Evolutionary conservation across 164 flowering plant species (phyloP).

Genomic region (Stephania cephalantha): DNA sequence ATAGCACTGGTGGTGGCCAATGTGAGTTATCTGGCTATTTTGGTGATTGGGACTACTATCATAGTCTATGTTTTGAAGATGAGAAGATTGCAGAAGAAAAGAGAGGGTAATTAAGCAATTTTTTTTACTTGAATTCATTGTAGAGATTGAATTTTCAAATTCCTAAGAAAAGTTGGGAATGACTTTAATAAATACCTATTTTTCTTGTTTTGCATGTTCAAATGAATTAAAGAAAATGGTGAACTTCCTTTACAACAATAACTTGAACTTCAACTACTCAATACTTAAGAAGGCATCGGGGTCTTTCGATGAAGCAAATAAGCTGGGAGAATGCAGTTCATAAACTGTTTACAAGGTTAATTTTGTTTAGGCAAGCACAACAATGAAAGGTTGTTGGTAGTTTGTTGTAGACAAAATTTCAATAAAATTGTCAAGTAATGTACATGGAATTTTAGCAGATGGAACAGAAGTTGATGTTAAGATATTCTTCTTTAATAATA

Average conservation of each 20-base stretch:
- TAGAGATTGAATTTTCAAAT: too few species aligned
- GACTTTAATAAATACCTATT: not conserved
- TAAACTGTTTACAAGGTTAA: constrained; percentile 59
- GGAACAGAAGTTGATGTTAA: constrained; percentile 68
- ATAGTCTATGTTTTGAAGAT: constrained; percentile 55
- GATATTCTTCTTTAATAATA: constrained; percentile 35
- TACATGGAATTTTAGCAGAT: constrained; percentile 51
- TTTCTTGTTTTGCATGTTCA: constrained; percentile 35
- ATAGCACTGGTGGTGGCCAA: constrained; percentile 45
- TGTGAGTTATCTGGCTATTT: constrained; percentile 47
- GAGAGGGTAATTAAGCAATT: constrained; percentile 50
- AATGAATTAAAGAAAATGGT: constrained; percentile 46
- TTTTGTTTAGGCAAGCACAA: not conserved
- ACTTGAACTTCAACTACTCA: constrained; percentile 53
- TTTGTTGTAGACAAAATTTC: constrained; percentile 19
- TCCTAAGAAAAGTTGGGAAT: too few species aligned
- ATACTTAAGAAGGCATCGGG: constrained; percentile 56
- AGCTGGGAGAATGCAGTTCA: constrained; percentile 59
- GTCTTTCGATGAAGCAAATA: constrained; percentile 29
- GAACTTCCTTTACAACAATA: constrained; percentile 54
- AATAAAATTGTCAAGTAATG: constrained; percentile 2
- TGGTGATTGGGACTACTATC: constrained; percentile 35
- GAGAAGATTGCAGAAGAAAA: constrained; percentile 51
- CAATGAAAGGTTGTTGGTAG: constrained; percentile 22
- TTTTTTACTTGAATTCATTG: not conserved